Percentiles rank a stretch among this genome's conserved stretches.
Conservation (phyloP, 139 green algal genomes). For the Picochlorum sp. region DNA sequence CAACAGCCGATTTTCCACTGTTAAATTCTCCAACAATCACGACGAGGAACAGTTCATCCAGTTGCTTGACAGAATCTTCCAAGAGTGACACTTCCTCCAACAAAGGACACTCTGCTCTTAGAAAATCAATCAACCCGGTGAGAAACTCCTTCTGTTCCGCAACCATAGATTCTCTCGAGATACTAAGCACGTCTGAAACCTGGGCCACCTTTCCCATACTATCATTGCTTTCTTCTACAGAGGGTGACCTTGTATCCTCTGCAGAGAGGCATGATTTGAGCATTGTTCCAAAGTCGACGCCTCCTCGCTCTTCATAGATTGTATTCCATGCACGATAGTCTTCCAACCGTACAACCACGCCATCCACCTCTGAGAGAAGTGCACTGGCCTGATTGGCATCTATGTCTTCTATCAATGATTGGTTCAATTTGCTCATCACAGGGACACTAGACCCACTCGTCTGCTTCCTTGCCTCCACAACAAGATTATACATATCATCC, state of each 20-base stretch:
- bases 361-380: constrained; percentile 26
- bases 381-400: not conserved
- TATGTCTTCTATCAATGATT: not conserved
- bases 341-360: constrained; percentile 8
- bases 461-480: constrained; percentile 28
- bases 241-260: constrained; percentile 4
- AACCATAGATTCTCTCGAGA: constrained; percentile 36
- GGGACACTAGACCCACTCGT: constrained; percentile 56
- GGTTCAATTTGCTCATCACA: constrained; percentile 7
- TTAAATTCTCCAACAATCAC: constrained; percentile 98
- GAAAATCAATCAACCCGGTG: constrained; percentile 21
- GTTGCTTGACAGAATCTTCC: constrained; percentile 46
- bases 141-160: constrained; percentile 43
- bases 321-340: not conserved
- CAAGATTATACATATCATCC: not conserved
- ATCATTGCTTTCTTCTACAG: constrained; percentile 5
- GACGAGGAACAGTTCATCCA: constrained; percentile 93
- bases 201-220: constrained; percentile 4
- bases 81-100: constrained; percentile 54
- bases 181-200: constrained; percentile 27
- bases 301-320: not conserved
- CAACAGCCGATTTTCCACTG: constrained; percentile 79
- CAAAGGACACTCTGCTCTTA: constrained; percentile 18
- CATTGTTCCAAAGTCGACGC: not conserved
- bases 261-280: constrained; percentile 1